Evolutionary conservation across 176 grass and related monocot species (phyloP).

Genomic region (Ananas comosus): DNA sequence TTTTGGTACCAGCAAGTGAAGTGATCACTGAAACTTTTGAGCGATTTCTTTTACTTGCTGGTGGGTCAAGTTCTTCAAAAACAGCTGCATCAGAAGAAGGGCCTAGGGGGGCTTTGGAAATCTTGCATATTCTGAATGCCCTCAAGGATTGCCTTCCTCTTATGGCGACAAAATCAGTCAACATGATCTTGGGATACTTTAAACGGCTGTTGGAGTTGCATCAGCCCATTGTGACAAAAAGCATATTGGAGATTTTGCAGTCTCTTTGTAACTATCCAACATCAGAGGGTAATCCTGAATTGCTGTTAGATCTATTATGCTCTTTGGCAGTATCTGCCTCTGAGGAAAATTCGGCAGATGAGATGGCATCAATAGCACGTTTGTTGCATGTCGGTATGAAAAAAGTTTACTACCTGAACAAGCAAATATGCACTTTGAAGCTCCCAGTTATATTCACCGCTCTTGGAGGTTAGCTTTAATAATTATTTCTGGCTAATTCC

Average conservation of each 20-base stretch:
- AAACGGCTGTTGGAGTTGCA: slow-evolving; percentile 52
- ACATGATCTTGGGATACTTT: slow-evolving; percentile 67
- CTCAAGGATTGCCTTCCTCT: slow-evolving; percentile 66
- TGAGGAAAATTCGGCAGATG: slow-evolving; percentile 71
- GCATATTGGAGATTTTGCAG: slow-evolving; percentile 69
- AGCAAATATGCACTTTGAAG: slow-evolving; percentile 51
- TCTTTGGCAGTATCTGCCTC: slow-evolving; percentile 46
- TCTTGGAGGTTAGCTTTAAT: slow-evolving; percentile 58
- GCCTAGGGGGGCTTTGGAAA: slow-evolving; percentile 60
- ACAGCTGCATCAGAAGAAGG: slow-evolving; percentile 36
- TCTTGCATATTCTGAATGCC: slow-evolving; percentile 61
- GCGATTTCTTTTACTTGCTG: slow-evolving; percentile 77
- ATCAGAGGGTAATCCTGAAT: slow-evolving; percentile 43
- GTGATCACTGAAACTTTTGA: slow-evolving; percentile 50
- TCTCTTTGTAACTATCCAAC: slow-evolving; percentile 47
- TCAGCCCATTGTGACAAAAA: slow-evolving; percentile 56
- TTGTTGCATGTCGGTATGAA: slow-evolving; percentile 56
- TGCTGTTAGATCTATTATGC: slow-evolving; percentile 69
- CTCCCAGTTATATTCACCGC: slow-evolving; percentile 65
- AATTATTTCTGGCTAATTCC: slow-evolving; percentile 11
- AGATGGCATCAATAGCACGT: slow-evolving; percentile 59
- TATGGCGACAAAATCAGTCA: slow-evolving; percentile 63
- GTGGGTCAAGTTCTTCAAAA: slow-evolving; percentile 50
- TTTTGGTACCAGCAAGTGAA: slow-evolving; percentile 61
- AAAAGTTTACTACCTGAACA: slow-evolving; percentile 63